Base-by-base conservation (phyloP, 83 land plant species). In the Thuja plicata region DNA sequence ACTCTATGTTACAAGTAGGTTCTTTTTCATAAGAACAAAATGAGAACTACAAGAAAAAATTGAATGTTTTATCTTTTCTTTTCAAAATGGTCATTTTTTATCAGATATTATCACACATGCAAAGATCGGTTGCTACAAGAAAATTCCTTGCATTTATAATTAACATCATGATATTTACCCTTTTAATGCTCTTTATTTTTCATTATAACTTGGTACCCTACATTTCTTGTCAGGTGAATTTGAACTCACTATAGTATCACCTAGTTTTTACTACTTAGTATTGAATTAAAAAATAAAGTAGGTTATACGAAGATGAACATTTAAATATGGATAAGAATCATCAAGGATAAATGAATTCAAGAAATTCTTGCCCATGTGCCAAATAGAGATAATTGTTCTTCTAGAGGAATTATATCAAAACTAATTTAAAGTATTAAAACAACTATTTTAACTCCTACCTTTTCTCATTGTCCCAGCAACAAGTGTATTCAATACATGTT, bases 381-480 rank as follows among this genome's bases (percentile, higher is more conserved):
- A 34, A n/a, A 3, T 73, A 37, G 11, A 30, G 66, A 21, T 73
- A 32, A 73, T 73, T 73, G 5, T 73, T 24, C 34, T 70, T 5
- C 77, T 73, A 12, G 1, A 8, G 37, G 37, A 73, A 32, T 8
- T 73, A n/a, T 73, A 73, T 73, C 0, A 73, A 73, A n/a, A n/a
- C 9, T 37, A 73, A 73, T 8, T 19, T 30, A 5, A 71, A 71
- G 34, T 8, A 71, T 71, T 71, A 71, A 71, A 8, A 71, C 10
- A 71, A 71, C 76, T 55, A 6, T 40, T 43, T 17, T 8, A 81
- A 24, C 10, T 24, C 30, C 13, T 34, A 96, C 96, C 97, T 93
- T 90, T 89, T 94, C 94, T 97, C 99, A 88, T 89, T 94, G 84
- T 95, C 30, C 97, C 99, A 91, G 91, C 92, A 40, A 97, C 95